These are phyloP conservation scores for Oryza meridionalis DNA, from an alignment of 176 grass and related monocot species.

Conservation along the genomic window DNA sequence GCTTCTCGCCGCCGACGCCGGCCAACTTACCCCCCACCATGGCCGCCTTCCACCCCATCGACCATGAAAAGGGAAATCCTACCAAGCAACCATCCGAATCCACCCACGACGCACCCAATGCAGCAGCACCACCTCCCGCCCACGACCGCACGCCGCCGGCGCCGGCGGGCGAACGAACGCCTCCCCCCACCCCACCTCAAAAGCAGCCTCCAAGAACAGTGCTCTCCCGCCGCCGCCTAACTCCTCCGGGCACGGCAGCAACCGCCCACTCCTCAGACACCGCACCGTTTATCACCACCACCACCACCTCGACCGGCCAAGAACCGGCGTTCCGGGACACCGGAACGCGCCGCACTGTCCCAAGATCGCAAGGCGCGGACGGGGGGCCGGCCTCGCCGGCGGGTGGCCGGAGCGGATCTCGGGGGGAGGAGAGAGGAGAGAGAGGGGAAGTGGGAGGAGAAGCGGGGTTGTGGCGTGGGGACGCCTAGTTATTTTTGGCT, in stretches of 20 bases:
- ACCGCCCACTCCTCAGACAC: background rate
- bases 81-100: background rate
- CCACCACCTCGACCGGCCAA: background rate
- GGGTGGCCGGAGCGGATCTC: slow-evolving; percentile 48
- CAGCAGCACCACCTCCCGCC: background rate
- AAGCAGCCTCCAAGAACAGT: background rate
- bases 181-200: background rate
- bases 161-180: background rate
- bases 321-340: background rate
- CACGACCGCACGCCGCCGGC: background rate
- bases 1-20: slow-evolving; percentile 43
- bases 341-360: background rate
- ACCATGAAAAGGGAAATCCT: slow-evolving; percentile 37
- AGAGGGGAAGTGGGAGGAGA: too few relatives aligned
- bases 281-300: background rate
- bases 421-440: slow-evolving; percentile 24
- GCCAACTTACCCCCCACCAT: slow-evolving; percentile 42
- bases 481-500: slow-evolving; percentile 58
- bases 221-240: background rate
- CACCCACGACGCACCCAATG: slow-evolving; percentile 17
- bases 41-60: slow-evolving; percentile 53
- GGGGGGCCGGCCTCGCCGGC: slow-evolving; percentile 13
- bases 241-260: background rate
- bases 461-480: slow-evolving; percentile 41
- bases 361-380: background rate